Conservation (phyloP, 306 rosid genomes). For the Quercus variabilis region DNA sequence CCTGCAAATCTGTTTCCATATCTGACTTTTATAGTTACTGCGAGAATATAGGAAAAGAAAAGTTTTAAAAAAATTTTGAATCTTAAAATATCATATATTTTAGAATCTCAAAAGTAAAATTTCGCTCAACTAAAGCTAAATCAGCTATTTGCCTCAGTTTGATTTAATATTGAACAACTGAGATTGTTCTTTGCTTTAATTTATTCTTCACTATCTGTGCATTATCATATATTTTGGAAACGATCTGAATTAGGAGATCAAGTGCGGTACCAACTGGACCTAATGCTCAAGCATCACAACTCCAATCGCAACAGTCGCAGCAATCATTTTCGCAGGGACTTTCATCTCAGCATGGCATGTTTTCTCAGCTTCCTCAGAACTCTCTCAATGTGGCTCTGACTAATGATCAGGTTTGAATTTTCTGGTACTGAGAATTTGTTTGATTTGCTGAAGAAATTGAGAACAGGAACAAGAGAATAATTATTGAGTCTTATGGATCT, state of each 20-base stretch:
- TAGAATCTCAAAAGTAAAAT: not conserved
- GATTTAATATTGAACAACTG: not conserved
- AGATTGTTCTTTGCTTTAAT: not conserved
- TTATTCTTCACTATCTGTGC: not conserved
- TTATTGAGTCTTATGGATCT: too few relatives aligned
- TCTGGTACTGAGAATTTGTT: not conserved
- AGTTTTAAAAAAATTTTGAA: not conserved
- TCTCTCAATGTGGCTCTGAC: constrained; percentile 66
- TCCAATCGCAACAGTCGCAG: constrained; percentile 79
- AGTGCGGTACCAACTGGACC: constrained; percentile 46
- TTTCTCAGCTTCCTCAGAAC: constrained; percentile 79
- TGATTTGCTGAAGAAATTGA: not conserved
- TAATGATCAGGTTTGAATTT: constrained; percentile 66
- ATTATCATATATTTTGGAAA: constrained; percentile 6
- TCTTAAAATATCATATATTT: not conserved
- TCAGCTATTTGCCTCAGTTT: not conserved
- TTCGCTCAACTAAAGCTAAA: not conserved
- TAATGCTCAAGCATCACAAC: constrained; percentile 59
- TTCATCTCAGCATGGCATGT: constrained; percentile 75
- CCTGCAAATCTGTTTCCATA: not conserved
- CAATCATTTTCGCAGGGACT: constrained; percentile 85
- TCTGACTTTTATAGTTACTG: not conserved
- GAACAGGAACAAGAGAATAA: too few relatives aligned
- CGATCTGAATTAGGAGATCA: constrained; percentile 41
- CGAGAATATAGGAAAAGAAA: too few relatives aligned